Evolutionary conservation across 1,139 yeast species (phyloP).

Genomic region (Pneumocystis oryctolagi): DNA sequence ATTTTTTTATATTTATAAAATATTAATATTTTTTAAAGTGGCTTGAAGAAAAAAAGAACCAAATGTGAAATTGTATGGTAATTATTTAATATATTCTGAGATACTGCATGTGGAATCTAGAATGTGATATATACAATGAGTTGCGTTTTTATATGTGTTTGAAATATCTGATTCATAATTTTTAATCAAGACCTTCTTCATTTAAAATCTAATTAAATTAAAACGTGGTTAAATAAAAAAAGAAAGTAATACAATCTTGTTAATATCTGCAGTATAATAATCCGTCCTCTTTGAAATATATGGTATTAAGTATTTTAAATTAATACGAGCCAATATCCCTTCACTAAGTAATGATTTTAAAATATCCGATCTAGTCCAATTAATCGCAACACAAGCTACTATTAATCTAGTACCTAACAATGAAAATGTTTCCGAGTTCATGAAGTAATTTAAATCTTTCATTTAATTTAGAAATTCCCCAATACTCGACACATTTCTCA

Average conservation of each 20-base stretch:
- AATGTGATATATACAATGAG: background rate
- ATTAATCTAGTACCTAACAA: slow-evolving; percentile 27
- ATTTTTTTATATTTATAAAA: slow-evolving; percentile 24
- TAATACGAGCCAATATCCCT: slow-evolving; percentile 59
- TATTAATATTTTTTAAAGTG: slow-evolving; percentile 30
- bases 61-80: background rate
- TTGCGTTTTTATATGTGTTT: background rate
- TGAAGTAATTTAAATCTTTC: slow-evolving; percentile 58
- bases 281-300: slow-evolving; percentile 14
- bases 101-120: background rate
- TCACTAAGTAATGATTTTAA: slow-evolving; percentile 68
- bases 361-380: slow-evolving; percentile 33
- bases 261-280: slow-evolving; percentile 8
- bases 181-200: background rate
- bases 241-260: slow-evolving; percentile 3
- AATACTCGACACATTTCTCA: slow-evolving; percentile 55
- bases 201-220: background rate
- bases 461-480: slow-evolving; percentile 52
- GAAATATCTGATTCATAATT: background rate
- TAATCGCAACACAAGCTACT: background rate
- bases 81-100: background rate
- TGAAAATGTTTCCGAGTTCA: slow-evolving; percentile 72
- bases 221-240: background rate
- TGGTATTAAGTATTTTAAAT: slow-evolving; percentile 38
- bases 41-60: background rate